Conservation (phyloP, 164 flowering plant genomes). For the Magnolia sinica region DNA sequence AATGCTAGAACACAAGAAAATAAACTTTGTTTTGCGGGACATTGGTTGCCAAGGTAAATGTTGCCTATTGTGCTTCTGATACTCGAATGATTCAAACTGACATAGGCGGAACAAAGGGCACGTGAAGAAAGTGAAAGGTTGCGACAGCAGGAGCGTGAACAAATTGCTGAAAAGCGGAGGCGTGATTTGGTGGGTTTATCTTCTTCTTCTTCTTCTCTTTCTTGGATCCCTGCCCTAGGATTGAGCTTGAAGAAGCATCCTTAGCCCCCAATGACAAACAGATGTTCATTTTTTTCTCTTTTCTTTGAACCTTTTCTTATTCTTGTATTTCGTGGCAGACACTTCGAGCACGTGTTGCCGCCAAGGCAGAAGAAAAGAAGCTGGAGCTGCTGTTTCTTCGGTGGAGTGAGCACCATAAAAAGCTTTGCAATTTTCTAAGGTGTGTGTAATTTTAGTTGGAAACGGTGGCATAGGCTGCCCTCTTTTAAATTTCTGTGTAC, state of each 20-base stretch:
- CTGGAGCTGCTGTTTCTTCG: slow-evolving; percentile 91
- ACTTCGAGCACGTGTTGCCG: slow-evolving; percentile 91
- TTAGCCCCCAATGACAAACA: background rate
- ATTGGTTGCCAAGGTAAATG: too few relatives aligned
- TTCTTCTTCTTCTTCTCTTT: background rate
- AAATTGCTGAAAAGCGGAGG: slow-evolving; percentile 82
- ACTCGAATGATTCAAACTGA: background rate
- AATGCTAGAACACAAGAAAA: too few relatives aligned
- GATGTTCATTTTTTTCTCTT: background rate
- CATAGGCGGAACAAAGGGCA: slow-evolving; percentile 92
- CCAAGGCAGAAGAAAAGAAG: slow-evolving; percentile 97
- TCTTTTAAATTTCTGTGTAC: background rate
- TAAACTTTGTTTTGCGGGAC: too few relatives aligned
- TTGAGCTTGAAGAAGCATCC: slow-evolving; percentile 1
- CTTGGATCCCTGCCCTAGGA: background rate
- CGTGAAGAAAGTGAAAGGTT: slow-evolving; percentile 95
- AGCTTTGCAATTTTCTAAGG: slow-evolving; percentile 91
- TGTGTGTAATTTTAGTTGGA: slow-evolving; percentile 11
- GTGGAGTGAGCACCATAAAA: slow-evolving; percentile 95
- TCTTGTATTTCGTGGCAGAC: slow-evolving; percentile 38
- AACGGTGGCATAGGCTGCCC: background rate
- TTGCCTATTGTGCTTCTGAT: too few relatives aligned
- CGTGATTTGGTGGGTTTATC: slow-evolving; percentile 76
- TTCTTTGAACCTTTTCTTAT: background rate
- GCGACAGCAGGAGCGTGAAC: slow-evolving; percentile 94